Conservation (phyloP, 129 eudicot species). For the Saussurea involucrata region DNA sequence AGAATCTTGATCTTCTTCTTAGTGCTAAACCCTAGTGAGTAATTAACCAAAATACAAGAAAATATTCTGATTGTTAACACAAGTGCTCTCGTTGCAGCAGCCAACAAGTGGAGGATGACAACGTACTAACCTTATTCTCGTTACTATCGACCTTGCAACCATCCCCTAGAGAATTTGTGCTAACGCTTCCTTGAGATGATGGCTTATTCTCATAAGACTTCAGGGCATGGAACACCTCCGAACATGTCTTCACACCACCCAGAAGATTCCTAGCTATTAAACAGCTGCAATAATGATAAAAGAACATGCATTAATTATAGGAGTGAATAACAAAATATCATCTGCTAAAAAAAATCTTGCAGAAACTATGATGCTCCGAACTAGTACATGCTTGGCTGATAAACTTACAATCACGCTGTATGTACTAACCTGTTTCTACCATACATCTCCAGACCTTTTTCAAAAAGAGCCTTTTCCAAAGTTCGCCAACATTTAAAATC, state of each 20-base stretch:
- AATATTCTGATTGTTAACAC: not conserved
- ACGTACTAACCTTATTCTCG: slow-evolving; percentile 45
- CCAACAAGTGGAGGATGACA: slow-evolving; percentile 1
- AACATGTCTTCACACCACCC: slow-evolving; percentile 68
- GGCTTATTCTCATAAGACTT: slow-evolving; percentile 40
- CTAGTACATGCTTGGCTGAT: no score
- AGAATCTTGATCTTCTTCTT: slow-evolving; percentile 56
- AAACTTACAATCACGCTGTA: no score
- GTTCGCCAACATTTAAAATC: slow-evolving; percentile 60
- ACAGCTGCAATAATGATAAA: slow-evolving; percentile 50
- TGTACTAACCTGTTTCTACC: slow-evolving; percentile 67
- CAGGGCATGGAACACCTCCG: slow-evolving; percentile 64
- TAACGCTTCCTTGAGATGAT: slow-evolving; percentile 42
- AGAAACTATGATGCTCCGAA: no score
- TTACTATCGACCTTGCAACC: slow-evolving; percentile 42
- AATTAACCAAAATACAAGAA: slow-evolving; percentile 12
- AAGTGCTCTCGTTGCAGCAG: not conserved
- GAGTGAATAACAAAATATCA: not conserved
- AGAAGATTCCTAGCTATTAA: slow-evolving; percentile 72
- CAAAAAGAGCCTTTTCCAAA: slow-evolving; percentile 63
- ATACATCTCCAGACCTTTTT: slow-evolving; percentile 71
- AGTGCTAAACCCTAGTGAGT: slow-evolving; percentile 42
- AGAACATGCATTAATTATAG: not conserved
- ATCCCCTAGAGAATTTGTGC: slow-evolving; percentile 31
- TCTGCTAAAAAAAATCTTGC: slow-evolving; percentile 2